Percentiles rank a stretch among this genome's conserved stretches.
phyloP scores from a whole-genome alignment of 805 yeast species.

The Metschnikowia anglica region DNA sequence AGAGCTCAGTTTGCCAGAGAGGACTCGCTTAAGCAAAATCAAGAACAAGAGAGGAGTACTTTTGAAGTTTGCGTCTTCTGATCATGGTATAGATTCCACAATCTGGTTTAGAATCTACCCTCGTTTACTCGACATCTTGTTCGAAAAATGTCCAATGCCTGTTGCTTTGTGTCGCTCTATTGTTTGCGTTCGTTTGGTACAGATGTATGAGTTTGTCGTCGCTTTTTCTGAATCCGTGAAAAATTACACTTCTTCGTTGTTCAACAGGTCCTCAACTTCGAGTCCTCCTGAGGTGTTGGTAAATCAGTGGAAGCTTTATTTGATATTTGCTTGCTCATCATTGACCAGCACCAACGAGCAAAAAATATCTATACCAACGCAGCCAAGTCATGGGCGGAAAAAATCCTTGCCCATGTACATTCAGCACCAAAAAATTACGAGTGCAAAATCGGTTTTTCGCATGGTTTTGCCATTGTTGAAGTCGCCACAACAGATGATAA shows the following conservation, averaged over 20 bases:
- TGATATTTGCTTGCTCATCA: conserved; percentile 90
- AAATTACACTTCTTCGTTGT: conserved; percentile 38
- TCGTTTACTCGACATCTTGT: conserved; percentile 63
- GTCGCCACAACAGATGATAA: conserved; percentile 63
- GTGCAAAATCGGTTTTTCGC: conserved; percentile 85
- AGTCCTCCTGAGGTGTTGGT: conserved; percentile 67
- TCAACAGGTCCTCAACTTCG: conserved; percentile 26
- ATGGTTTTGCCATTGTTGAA: conserved; percentile 82
- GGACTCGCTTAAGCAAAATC: conserved; percentile 65
- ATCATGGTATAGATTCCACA: conserved; percentile 92
- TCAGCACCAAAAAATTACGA: conserved; percentile 88
- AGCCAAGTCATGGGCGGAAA: conserved; percentile 63
- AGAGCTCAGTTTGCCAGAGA: conserved; percentile 71
- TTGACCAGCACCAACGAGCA: conserved; percentile 88
- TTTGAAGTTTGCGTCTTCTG: conserved; percentile 81
- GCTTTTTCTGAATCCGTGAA: conserved; percentile 50
- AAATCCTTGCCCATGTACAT: conserved; percentile 77
- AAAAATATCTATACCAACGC: conserved; percentile 53
- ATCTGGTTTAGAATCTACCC: conserved; percentile 94
- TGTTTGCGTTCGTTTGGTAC: conserved; percentile 85
- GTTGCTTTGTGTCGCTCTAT: conserved; percentile 90
- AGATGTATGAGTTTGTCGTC: conserved; percentile 69
- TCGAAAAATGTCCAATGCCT: conserved; percentile 83
- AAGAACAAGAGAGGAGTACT: conserved; percentile 64
- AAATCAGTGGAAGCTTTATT: conserved; percentile 85